Percentiles rank a stretch among this genome's conserved stretches.
phyloP scores from a whole-genome alignment of 2,329 filamentous ascomycete genomes.

The Incumbomyces lentus region DNA sequence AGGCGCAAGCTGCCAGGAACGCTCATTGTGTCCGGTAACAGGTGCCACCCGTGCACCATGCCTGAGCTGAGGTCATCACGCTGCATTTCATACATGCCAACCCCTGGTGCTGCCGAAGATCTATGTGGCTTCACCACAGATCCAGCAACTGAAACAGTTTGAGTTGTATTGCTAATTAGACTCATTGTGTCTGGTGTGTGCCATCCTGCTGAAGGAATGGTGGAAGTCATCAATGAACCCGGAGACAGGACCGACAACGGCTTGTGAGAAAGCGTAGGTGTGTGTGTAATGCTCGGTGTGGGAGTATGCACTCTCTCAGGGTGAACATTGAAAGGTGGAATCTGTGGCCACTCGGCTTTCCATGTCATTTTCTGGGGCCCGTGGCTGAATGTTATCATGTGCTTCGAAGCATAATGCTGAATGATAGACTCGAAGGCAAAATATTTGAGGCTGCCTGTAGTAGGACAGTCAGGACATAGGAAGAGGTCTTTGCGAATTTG shows the following conservation, averaged over 20 bases:
- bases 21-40: constrained; percentile 48
- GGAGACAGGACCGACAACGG: constrained; percentile 1
- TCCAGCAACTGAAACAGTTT: background rate
- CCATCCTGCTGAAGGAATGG: constrained; percentile 3
- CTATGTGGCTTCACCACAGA: background rate
- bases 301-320: constrained; percentile 4
- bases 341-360: constrained; percentile 69
- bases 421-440: constrained; percentile 71
- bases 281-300: constrained; percentile 4
- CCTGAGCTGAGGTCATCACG: constrained; percentile 45
- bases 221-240: background rate
- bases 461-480: constrained; percentile 60
- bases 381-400: constrained; percentile 57
- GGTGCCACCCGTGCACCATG: constrained; percentile 54
- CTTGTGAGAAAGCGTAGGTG: constrained; percentile 1
- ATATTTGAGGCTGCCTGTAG: constrained; percentile 44
- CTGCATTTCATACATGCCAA: constrained; percentile 32
- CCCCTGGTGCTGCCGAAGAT: background rate
- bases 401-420: constrained; percentile 76
- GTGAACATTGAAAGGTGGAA: constrained; percentile 50
- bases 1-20: constrained; percentile 54
- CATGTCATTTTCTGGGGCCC: constrained; percentile 67
- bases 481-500: constrained; percentile 61
- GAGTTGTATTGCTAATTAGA: constrained; percentile 3
- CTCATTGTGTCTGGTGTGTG: constrained; percentile 6